These are phyloP conservation scores for Daldinia concentrica DNA, from an alignment of 495 filamentous ascomycete species.

Conservation along the genomic window DNA sequence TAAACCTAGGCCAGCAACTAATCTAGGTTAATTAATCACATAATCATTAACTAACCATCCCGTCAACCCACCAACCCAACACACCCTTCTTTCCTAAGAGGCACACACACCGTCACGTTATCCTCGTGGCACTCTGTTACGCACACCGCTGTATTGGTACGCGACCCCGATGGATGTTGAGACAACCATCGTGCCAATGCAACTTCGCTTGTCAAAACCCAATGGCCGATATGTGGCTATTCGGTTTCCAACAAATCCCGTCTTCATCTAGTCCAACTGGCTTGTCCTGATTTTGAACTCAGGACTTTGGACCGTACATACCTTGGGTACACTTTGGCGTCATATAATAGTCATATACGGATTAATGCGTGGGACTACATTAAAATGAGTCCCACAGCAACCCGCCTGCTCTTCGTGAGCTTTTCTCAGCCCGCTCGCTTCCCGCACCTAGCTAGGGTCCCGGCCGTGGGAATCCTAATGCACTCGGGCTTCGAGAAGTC, in stretches of 20 bases:
- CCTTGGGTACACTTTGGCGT: conserved; percentile 14
- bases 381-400: conserved; percentile 34
- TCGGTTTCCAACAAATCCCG: background rate
- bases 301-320: conserved; percentile 19
- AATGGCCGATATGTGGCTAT: conserved; percentile 36
- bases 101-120: conserved; percentile 6
- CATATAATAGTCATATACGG: conserved; percentile 3
- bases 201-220: conserved; percentile 48
- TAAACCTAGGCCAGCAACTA: background rate
- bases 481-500: conserved; percentile 29
- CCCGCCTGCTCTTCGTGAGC: conserved; percentile 6
- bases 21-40: no score
- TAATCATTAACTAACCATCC: no score
- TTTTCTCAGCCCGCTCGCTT: conserved; percentile 30
- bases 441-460: conserved; percentile 29
- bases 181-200: conserved; percentile 42
- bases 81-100: conserved; percentile 4
- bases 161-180: conserved; percentile 22
- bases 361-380: conserved; percentile 33
- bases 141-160: conserved; percentile 37
- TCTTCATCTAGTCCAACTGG: background rate
- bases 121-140: conserved; percentile 33
- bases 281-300: background rate
- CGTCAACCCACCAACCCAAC: no score
- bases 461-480: conserved; percentile 20